These are phyloP conservation scores for Camellia oleifera DNA, from an alignment of 179 eudicot genomes.

Conservation along the genomic window DNA sequence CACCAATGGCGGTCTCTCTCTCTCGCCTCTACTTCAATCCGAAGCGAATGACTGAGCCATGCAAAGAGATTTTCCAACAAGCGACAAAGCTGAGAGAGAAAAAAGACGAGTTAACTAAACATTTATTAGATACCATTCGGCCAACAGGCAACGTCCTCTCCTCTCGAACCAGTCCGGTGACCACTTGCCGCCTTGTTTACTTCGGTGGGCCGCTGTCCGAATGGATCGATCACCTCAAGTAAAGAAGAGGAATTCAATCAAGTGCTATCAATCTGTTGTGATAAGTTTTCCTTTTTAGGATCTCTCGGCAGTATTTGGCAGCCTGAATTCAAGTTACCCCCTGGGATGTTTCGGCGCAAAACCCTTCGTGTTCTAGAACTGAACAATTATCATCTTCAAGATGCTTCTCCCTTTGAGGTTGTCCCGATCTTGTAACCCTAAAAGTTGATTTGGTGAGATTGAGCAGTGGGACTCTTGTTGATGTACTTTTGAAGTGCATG, in stretches of 20 bases:
- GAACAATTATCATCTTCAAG: not conserved
- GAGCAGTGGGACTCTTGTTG: not conserved
- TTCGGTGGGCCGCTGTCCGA: no score
- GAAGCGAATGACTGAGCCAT: not conserved
- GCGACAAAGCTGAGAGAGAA: not conserved
- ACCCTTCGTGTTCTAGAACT: not conserved
- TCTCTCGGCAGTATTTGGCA: not conserved
- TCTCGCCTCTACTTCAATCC: not conserved
- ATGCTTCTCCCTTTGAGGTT: not conserved
- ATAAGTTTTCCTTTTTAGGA: no score
- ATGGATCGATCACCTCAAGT: no score
- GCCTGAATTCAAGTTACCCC: not conserved
- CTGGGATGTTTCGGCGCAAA: not conserved
- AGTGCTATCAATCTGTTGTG: no score
- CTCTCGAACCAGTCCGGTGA: no score
- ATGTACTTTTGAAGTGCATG: not conserved
- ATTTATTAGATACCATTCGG: no score
- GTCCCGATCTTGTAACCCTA: not conserved
- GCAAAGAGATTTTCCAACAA: not conserved
- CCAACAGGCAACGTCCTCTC: no score
- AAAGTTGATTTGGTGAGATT: not conserved
- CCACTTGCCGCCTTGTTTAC: no score
- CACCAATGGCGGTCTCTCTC: slow-evolving; percentile 3
- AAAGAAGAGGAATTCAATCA: no score
- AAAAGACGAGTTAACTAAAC: no score